Evolutionary conservation across 1,139 yeast species (phyloP), one percentile per base, ranked within the genome.

Genomic region (Suhomyces panamericanus): DNA sequence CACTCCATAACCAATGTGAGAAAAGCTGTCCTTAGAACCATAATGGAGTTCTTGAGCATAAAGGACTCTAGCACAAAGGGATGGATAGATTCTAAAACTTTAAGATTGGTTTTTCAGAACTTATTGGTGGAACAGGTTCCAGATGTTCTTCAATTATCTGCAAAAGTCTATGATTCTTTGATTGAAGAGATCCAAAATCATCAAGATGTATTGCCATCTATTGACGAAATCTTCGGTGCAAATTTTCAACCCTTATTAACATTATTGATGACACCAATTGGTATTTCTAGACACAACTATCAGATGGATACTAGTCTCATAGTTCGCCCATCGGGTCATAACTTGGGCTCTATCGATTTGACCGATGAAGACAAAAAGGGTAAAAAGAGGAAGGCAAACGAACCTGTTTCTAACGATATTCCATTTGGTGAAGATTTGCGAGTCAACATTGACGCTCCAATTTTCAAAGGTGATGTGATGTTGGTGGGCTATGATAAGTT

Each of bases 1-100:
- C 99, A 95, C 63, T 89, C 98, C 1, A 90, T 95, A 49, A 80
- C 95, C 2, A 87, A 90, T 58, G 99, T 95, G 11, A 78, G 99
- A 56, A 85, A 81, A 56, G 89, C 99, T 0, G 97, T 91, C 2
- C 69, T 95, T 33, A 80, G 88, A 50, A 87, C 98, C 0, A 70
- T 95, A 29, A 63, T 79, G 41, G 95, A 95, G 40, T 91, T 95
- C 58, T 69, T 90, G 44, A 75, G 84, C 4, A 81, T 86, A 38
- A 76, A 84, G 24, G 95, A 87, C 53, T 71, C 76, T 15, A 64
- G 76, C 3, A 78, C 86, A 2, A 86, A 83, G 52, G 73, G 73
- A 35, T 93, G 99, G 99, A 80, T 90, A 20, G 82, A 85, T 55
- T 82, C 87, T 2, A 81, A 81, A 49, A 66, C 87, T 1, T 69